Conservation (phyloP, 1,284 basidiomycete species). For the Heterobasidion irregulare region DNA sequence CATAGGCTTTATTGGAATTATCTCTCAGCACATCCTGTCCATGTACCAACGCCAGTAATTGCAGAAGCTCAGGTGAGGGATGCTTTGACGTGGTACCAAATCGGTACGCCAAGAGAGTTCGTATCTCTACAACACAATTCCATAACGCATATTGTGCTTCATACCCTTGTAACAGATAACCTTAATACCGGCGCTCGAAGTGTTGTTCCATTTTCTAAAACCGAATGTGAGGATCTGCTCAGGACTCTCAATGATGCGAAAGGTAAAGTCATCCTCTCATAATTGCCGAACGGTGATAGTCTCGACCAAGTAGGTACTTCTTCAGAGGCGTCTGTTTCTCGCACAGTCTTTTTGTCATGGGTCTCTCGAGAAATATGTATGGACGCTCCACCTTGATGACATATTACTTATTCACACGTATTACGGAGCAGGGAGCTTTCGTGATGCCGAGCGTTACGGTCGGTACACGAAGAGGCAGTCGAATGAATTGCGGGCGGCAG, state of each 20-base stretch:
- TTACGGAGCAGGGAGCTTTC: slow-evolving; percentile 27
- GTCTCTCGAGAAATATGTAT: slow-evolving; percentile 37
- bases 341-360: slow-evolving; percentile 37
- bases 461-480: slow-evolving; percentile 28
- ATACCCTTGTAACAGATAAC: slow-evolving; percentile 24
- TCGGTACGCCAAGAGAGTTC: slow-evolving; percentile 19
- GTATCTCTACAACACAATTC: not conserved
- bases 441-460: slow-evolving; percentile 35
- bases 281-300: not conserved
- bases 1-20: slow-evolving; percentile 44
- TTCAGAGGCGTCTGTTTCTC: slow-evolving; percentile 25
- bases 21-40: slow-evolving; percentile 37
- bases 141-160: too few relatives aligned
- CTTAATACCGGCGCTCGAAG: slow-evolving; percentile 31
- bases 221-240: slow-evolving; percentile 40
- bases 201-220: slow-evolving; percentile 41
- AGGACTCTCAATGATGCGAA: slow-evolving; percentile 24
- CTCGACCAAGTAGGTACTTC: slow-evolving; percentile 17
- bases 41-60: slow-evolving; percentile 27
- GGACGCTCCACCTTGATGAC: not conserved
- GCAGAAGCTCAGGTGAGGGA: slow-evolving; percentile 39
- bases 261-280: slow-evolving; percentile 6
- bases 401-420: not conserved
- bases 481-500: slow-evolving; percentile 14
- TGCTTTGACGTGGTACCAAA: slow-evolving; percentile 39